phyloP scores from a whole-genome alignment of 1,284 basidiomycete genomes.

The Pholiota adiposa region DNA sequence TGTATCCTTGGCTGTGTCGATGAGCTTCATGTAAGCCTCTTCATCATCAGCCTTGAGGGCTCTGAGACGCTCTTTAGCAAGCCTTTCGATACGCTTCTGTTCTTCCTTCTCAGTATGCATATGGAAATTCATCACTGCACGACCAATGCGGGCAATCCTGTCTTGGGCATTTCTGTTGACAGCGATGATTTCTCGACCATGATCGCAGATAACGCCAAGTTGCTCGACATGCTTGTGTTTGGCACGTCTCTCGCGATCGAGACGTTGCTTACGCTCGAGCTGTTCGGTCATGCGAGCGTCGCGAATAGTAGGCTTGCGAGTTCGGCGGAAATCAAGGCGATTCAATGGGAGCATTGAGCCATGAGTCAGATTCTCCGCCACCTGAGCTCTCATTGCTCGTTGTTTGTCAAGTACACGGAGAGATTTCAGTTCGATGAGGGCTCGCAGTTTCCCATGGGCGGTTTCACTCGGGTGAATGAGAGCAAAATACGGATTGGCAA shows the following conservation, averaged over 20 bases:
- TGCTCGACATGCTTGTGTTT: conserved; percentile 98
- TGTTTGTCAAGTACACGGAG: conserved; percentile 94
- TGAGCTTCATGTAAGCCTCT: conserved; percentile 98
- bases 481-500: conserved; percentile 31
- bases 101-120: conserved; percentile 96
- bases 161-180: conserved; percentile 72
- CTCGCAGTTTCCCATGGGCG: conserved; percentile 82
- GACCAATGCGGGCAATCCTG: conserved; percentile 83
- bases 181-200: conserved; percentile 79
- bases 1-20: conserved; percentile 99
- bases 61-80: conserved; percentile 98
- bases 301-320: conserved; percentile 86
- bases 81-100: conserved; percentile 95
- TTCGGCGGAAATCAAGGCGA: conserved; percentile 88
- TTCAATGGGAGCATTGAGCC: conserved; percentile 92
- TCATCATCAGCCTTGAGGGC: conserved; percentile 98
- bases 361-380: conserved; percentile 88
- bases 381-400: conserved; percentile 81
- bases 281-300: conserved; percentile 93
- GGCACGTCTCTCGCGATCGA: conserved; percentile 90
- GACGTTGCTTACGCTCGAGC: conserved; percentile 90
- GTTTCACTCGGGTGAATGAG: conserved; percentile 57
- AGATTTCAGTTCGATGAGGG: conserved; percentile 93
- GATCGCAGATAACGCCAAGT: conserved; percentile 85
- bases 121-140: conserved; percentile 88